phyloP scores from a whole-genome alignment of 805 yeast genomes.

The Wickerhamomyces silvicola region DNA sequence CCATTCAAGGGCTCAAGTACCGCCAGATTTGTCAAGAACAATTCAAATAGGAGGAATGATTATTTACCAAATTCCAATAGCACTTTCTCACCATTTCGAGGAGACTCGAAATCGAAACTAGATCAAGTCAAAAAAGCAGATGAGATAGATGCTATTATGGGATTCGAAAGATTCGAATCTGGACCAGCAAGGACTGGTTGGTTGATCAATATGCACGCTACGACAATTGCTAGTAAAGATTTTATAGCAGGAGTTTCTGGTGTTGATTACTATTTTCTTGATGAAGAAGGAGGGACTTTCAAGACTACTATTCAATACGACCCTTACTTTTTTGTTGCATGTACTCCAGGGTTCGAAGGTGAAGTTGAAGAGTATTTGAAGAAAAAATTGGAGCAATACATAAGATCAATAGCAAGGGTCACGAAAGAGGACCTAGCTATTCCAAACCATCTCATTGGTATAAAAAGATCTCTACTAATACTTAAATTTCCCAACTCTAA shows the following conservation, averaged over 20 bases:
- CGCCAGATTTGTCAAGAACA: constrained; percentile 46
- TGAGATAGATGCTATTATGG: constrained; percentile 74
- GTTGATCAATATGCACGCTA: constrained; percentile 92
- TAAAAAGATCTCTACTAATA: constrained; percentile 56
- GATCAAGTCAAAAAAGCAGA: constrained; percentile 58
- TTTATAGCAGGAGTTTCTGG: constrained; percentile 70
- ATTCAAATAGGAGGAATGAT: constrained; percentile 14
- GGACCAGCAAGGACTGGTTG: constrained; percentile 79
- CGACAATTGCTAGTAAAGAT: constrained; percentile 56
- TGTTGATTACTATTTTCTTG: constrained; percentile 89
- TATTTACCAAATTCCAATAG: constrained; percentile 28
- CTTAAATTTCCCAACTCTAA: constrained; percentile 67
- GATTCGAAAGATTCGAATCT: constrained; percentile 71
- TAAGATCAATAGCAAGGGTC: constrained; percentile 51
- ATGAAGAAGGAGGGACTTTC: constrained; percentile 95
- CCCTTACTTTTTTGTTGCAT: constrained; percentile 77
- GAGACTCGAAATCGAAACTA: constrained; percentile 26
- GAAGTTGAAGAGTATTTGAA: constrained; percentile 85
- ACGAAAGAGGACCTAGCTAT: constrained; percentile 73
- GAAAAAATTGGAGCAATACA: constrained; percentile 53
- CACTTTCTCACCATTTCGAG: constrained; percentile 25
- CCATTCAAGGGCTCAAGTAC: constrained; percentile 42
- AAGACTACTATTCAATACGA: constrained; percentile 77
- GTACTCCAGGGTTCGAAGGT: constrained; percentile 44
- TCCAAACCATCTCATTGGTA: constrained; percentile 83